Conservation (phyloP, 805 yeast genomes). For the Metschnikowia rubicola region DNA sequence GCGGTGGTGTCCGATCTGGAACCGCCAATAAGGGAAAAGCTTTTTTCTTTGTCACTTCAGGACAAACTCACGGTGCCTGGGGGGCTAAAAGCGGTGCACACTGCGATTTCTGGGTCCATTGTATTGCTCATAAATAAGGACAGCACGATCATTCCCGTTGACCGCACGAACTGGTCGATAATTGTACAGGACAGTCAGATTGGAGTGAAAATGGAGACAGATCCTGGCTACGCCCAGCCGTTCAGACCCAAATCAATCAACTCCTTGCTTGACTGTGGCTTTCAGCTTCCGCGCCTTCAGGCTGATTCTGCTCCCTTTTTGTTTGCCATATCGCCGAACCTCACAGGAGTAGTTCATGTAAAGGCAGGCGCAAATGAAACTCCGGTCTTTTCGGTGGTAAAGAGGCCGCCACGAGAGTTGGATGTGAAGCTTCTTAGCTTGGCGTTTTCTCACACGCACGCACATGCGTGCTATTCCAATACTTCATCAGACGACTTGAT, state of each 20-base stretch:
- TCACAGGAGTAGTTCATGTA: constrained; percentile 38
- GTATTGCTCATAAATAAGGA: constrained; percentile 38
- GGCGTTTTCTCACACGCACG: constrained; percentile 60
- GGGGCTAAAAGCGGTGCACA: constrained; percentile 26
- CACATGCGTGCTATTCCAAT: constrained; percentile 67
- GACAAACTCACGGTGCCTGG: constrained; percentile 29
- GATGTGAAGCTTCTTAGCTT: constrained; percentile 46
- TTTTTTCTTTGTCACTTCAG: constrained; percentile 19
- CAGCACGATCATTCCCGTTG: constrained; percentile 47
- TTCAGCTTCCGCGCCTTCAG: constrained; percentile 40
- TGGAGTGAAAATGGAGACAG: constrained; percentile 1
- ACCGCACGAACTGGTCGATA: constrained; percentile 32
- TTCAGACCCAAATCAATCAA: constrained; percentile 30
- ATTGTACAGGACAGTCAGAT: constrained; percentile 2
- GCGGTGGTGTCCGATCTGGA: constrained; percentile 23
- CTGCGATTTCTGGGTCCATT: constrained; percentile 38
- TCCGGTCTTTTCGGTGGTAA: constrained; percentile 3
- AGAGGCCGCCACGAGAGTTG: neutral
- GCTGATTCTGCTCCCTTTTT: constrained; percentile 19
- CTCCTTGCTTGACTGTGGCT: constrained; percentile 54
- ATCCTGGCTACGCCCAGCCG: neutral
- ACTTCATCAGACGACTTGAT: constrained; percentile 68
- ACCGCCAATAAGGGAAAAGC: constrained; percentile 11
- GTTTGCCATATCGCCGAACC: constrained; percentile 48
- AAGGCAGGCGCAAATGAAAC: constrained; percentile 8